Evolutionary conservation across 1,139 yeast species (phyloP), one percentile per base, ranked within the genome.

Genomic region (Blastobotrys niveus): DNA sequence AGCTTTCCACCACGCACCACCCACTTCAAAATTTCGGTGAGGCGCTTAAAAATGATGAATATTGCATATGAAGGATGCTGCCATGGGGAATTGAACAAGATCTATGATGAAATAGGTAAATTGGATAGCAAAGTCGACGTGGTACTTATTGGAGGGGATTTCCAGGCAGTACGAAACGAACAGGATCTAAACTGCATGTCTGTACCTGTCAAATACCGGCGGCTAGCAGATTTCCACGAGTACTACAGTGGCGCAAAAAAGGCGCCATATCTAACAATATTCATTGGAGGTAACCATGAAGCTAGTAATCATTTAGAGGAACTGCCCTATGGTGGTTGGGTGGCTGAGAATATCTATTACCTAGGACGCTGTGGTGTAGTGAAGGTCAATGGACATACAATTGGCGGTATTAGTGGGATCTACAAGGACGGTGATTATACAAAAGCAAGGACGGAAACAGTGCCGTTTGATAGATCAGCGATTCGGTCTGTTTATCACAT

Each of bases 261-360:
- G 26, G 96, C 96, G 0, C 95, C 96, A 0, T 72, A 82, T 2
- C 64, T 79, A 35, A 91, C 98, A 0, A 55, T 91, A 0, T 82
- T 91, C 54, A 77, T 93, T 38, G 98, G 98, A 2, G 99, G 99
- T 0, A 91, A 91, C 64, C 99, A 91, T 58, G 99, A 91, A 60
- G 80, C 93, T 7, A 83, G 93, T 47, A 77, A 80, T 49, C 86
- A 84, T 61, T 59, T 91, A 52, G 73, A 77, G 53, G 89, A 85
- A 55, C 65, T 89, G 48, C 78, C 77, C 51, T 77, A 74, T 59
- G 99, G 99, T 9, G 99, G 99, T 0, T 93, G 93, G 88, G 91
- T 85, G 1, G 95, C 95, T 1, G 87, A 87, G 1, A 82, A 83
- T 53, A 87, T 91, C n/a, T 93, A 82, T 62, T 93, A 80, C 59